phyloP scores from a whole-genome alignment of 1,284 basidiomycete genomes.

The Mycosarcoma mackinlayi region DNA sequence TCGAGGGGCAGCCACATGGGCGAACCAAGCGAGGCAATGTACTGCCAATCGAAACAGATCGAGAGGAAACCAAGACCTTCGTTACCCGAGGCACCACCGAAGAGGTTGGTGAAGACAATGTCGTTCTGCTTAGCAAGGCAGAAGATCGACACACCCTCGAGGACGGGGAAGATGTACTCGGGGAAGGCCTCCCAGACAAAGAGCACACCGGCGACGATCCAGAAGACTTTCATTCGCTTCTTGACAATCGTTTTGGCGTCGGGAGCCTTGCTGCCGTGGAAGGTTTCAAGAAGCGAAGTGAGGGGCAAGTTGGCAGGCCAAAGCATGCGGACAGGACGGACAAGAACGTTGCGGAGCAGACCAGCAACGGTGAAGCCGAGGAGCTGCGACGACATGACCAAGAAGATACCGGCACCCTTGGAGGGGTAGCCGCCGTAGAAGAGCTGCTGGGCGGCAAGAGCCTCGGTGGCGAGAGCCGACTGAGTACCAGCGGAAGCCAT shows the following conservation, averaged over 20 bases:
- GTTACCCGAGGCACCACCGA: constrained; percentile 42
- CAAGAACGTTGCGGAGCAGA: constrained; percentile 33
- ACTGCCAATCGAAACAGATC: constrained; percentile 44
- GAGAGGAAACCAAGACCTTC: constrained; percentile 40
- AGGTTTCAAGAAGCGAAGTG: constrained; percentile 54
- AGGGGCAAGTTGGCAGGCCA: constrained; percentile 57
- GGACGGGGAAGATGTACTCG: constrained; percentile 69
- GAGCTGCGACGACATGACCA: constrained; percentile 76
- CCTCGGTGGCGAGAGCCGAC: constrained; percentile 30
- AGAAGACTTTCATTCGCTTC: constrained; percentile 75
- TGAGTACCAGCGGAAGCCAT: constrained; percentile 34
- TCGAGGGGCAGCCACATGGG: constrained; percentile 36
- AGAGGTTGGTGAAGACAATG: constrained; percentile 39
- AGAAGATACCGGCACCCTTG: constrained; percentile 70
- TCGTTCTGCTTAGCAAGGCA: constrained; percentile 69
- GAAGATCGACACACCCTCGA: constrained; percentile 64
- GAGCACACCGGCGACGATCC: constrained; percentile 69
- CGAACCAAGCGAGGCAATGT: constrained; percentile 33
- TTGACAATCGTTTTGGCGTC: constrained; percentile 69
- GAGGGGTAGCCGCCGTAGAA: constrained; percentile 38
- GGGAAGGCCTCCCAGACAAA: constrained; percentile 69
- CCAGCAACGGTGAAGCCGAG: constrained; percentile 76
- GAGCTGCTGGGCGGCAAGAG: constrained; percentile 37
- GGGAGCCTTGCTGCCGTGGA: constrained; percentile 47
- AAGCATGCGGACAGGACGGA: constrained; percentile 66